These are phyloP conservation scores for Echinochloa phyllopogon DNA, from an alignment of 176 grass and related monocot genomes.

Conservation along the genomic window DNA sequence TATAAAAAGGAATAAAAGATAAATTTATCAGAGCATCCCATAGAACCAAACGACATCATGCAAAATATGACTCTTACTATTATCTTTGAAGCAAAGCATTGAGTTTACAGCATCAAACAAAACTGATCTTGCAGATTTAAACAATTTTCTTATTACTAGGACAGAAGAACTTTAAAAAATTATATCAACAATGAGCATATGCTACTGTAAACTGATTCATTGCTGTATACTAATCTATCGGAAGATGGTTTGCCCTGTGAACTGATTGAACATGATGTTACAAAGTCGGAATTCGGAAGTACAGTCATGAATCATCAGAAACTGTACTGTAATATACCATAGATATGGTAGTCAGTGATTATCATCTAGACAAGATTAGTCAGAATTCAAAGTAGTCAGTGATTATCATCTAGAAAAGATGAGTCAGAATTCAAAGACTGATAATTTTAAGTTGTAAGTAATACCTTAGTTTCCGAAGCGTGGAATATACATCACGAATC, in stretches of 20 bases:
- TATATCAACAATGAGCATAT: conserved; percentile 10
- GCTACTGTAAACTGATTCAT: conserved; percentile 15
- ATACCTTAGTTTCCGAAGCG: conserved; percentile 85
- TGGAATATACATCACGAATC: conserved; percentile 72
- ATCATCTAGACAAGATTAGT: background rate
- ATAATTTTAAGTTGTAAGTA: conserved; percentile 14
- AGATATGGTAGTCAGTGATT: conserved; percentile 15
- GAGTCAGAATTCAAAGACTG: background rate
- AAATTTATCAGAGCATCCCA: conserved; percentile 12
- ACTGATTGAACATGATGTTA: conserved; percentile 2
- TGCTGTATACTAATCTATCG: conserved; percentile 9
- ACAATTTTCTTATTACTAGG: conserved; percentile 20
- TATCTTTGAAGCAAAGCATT: background rate
- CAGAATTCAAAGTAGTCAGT: conserved; percentile 12
- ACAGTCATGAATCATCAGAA: background rate
- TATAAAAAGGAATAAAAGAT: conserved; percentile 12
- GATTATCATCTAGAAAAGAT: conserved; percentile 6
- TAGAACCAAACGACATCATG: conserved; percentile 20
- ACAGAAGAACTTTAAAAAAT: conserved; percentile 27
- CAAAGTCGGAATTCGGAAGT: background rate
- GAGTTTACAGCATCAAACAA: conserved; percentile 22
- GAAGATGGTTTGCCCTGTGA: background rate
- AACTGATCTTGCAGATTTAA: background rate
- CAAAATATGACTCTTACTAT: conserved; percentile 4
- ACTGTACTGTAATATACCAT: background rate